Percentiles rank a stretch among this genome's conserved stretches.
phyloP scores from a whole-genome alignment of 2,329 filamentous ascomycete genomes.

The Peltaster fructicola region DNA sequence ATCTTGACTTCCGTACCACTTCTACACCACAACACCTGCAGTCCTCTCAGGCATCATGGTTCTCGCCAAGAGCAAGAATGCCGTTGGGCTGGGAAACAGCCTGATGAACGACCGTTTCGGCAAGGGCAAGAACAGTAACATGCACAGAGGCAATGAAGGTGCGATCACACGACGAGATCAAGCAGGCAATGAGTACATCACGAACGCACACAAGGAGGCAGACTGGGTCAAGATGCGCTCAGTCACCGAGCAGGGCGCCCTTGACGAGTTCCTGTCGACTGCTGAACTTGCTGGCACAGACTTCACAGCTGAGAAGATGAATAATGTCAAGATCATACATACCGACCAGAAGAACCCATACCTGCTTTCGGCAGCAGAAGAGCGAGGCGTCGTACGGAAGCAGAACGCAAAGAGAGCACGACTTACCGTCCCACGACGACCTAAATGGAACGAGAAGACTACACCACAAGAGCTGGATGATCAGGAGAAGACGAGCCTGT shows the following conservation, averaged over 20 bases:
- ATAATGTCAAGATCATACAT: slow-evolving; percentile 97
- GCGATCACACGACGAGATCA: slow-evolving; percentile 24
- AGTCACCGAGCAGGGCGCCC: slow-evolving; percentile 86
- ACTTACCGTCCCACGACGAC: slow-evolving; percentile 77
- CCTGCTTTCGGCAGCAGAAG: slow-evolving; percentile 68
- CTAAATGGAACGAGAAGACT: slow-evolving; percentile 72
- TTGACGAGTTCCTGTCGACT: slow-evolving; percentile 92
- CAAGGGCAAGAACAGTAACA: slow-evolving; percentile 71
- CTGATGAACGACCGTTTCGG: slow-evolving; percentile 98
- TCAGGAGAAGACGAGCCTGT: slow-evolving; percentile 59
- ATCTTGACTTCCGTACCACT: not conserved
- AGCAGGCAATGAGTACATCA: slow-evolving; percentile 49
- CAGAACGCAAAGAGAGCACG: slow-evolving; percentile 63
- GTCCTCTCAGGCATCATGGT: slow-evolving; percentile 37
- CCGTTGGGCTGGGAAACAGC: slow-evolving; percentile 85
- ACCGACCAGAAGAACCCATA: slow-evolving; percentile 92
- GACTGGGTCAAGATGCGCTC: slow-evolving; percentile 99
- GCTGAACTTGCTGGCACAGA: slow-evolving; percentile 96
- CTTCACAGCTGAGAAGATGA: slow-evolving; percentile 97
- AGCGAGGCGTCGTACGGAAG: slow-evolving; percentile 59
- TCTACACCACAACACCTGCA: slow-evolving; percentile 3
- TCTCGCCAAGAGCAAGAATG: slow-evolving; percentile 83
- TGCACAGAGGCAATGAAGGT: slow-evolving; percentile 48
- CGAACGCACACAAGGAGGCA: slow-evolving; percentile 77
- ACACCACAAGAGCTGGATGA: slow-evolving; percentile 67